These are phyloP conservation scores for Hirsutella rhossiliensis DNA, from an alignment of 2,329 filamentous ascomycete genomes.

Conservation along the genomic window DNA sequence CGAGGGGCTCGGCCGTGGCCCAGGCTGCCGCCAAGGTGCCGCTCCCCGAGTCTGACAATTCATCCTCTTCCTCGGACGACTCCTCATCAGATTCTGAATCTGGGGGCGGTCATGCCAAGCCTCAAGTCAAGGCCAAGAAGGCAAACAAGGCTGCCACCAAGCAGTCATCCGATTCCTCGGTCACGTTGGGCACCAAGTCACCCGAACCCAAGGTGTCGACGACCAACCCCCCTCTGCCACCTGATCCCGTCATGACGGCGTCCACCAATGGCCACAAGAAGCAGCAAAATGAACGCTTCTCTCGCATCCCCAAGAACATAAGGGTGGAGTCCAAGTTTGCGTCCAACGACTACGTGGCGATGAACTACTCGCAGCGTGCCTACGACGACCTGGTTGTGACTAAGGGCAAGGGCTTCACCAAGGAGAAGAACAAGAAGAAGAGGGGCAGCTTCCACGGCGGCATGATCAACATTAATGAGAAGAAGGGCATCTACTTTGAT, in stretches of 20 bases:
- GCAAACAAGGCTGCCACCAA: slow-evolving; percentile 8
- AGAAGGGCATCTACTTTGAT: slow-evolving; percentile 90
- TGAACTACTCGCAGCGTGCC: slow-evolving; percentile 82
- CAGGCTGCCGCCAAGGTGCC: slow-evolving; percentile 27
- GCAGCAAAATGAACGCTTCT: slow-evolving; percentile 60
- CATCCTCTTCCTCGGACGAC: slow-evolving; percentile 18
- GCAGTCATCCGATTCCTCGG: slow-evolving; percentile 30
- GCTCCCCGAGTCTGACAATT: slow-evolving; percentile 28
- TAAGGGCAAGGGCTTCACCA: slow-evolving; percentile 93
- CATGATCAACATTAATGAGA: slow-evolving; percentile 67
- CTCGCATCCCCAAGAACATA: slow-evolving; percentile 58
- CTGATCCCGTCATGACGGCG: slow-evolving; percentile 27
- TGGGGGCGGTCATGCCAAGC: slow-evolving; percentile 18
- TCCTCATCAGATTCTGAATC: slow-evolving; percentile 17
- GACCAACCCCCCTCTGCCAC: slow-evolving; percentile 38
- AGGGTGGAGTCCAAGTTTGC: slow-evolving; percentile 56
- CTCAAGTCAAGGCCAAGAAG: slow-evolving; percentile 10
- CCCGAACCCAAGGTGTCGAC: slow-evolving; percentile 20
- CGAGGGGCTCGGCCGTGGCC: slow-evolving; percentile 13
- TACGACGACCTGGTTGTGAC: slow-evolving; percentile 83
- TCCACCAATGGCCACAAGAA: slow-evolving; percentile 32
- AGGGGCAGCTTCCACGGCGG: slow-evolving; percentile 84
- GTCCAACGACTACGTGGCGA: slow-evolving; percentile 71
- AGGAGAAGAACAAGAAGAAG: slow-evolving; percentile 99
- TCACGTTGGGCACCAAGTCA: slow-evolving; percentile 40